Evolutionary conservation across 2,329 filamentous ascomycete genomes (phyloP).

Genomic region (Trichoderma asperellum): DNA sequence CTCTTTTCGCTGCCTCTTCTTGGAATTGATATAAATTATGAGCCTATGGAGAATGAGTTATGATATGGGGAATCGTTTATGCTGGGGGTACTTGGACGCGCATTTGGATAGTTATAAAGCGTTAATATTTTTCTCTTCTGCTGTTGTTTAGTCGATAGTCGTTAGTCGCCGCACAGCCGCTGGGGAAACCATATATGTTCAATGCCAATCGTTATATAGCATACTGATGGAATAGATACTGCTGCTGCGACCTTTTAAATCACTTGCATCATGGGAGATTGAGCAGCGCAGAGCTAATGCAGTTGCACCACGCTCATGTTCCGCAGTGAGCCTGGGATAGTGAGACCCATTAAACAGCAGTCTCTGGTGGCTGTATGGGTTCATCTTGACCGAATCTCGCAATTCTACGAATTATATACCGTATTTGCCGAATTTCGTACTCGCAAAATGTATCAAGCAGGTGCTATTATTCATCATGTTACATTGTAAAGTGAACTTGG

Average conservation of each 20-base stretch:
- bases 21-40: too few relatives aligned
- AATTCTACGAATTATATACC: too few relatives aligned
- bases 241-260: not conserved
- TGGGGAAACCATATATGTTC: not conserved
- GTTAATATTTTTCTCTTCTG: not conserved
- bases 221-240: not conserved
- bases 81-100: not conserved
- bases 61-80: not conserved
- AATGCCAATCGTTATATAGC: not conserved
- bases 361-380: not conserved
- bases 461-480: not conserved
- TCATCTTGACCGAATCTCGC: not conserved
- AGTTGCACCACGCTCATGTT: too few relatives aligned
- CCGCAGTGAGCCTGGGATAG: not conserved
- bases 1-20: not conserved
- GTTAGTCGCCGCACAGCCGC: not conserved
- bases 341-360: not conserved
- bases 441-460: not conserved
- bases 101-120: not conserved
- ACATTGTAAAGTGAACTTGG: not conserved
- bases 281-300: not conserved
- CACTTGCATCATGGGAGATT: not conserved
- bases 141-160: not conserved
- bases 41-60: not conserved
- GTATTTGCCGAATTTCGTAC: not conserved